A percentile compares a stretch with the other conserved stretches of the same genome.
These are phyloP conservation scores for Aegilops longissima DNA, from an alignment of 176 grass and related monocot species.

Conservation along the genomic window DNA sequence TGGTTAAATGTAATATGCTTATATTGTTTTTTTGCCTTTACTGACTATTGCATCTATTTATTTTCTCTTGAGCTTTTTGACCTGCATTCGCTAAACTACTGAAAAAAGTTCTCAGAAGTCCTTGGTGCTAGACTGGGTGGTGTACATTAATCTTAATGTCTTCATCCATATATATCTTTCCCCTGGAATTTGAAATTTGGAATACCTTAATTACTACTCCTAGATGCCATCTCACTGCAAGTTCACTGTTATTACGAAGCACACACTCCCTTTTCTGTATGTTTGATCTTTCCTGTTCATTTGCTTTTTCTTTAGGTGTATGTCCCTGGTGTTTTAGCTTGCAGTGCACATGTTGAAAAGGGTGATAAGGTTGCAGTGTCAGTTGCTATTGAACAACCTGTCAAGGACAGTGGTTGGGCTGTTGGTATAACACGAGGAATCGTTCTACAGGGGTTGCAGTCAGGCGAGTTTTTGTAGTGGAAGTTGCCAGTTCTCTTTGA, in stretches of 20 bases:
- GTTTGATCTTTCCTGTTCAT: conserved; percentile 9
- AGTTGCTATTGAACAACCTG: conserved; percentile 71
- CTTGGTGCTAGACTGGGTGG: neutral
- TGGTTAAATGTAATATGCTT: neutral
- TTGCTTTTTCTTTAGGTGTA: conserved; percentile 62
- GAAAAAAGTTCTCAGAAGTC: neutral
- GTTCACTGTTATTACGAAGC: conserved; percentile 14
- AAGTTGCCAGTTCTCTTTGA: neutral
- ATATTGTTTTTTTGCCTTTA: neutral
- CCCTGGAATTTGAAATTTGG: neutral
- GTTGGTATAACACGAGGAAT: conserved; percentile 92
- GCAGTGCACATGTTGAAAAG: conserved; percentile 93
- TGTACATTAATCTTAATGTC: neutral
- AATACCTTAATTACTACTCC: too few relatives aligned
- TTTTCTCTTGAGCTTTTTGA: conserved; percentile 14
- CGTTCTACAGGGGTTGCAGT: conserved; percentile 64
- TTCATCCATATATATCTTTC: neutral
- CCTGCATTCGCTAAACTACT: neutral
- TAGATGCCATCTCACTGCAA: neutral
- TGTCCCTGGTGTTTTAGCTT: conserved; percentile 93
- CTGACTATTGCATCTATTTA: neutral
- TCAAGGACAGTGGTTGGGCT: conserved; percentile 57
- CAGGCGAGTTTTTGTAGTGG: conserved; percentile 50
- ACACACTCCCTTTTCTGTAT: neutral
- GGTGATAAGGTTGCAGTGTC: conserved; percentile 88